These are phyloP conservation scores for Beauveria pseudobassiana DNA, from an alignment of 2,329 filamentous ascomycete genomes.

Conservation along the genomic window DNA sequence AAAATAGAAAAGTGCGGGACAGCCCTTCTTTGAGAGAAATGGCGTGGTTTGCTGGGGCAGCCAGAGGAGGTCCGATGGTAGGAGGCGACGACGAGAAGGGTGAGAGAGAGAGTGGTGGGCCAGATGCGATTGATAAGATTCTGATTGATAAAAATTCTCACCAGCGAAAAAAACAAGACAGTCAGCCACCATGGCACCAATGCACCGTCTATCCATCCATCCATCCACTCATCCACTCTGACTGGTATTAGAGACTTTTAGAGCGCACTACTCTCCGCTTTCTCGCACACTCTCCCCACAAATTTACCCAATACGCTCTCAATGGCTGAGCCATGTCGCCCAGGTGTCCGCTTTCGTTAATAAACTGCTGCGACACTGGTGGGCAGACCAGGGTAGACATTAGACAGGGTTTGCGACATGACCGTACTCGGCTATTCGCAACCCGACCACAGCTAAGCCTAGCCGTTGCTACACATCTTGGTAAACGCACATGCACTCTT, in stretches of 20 bases:
- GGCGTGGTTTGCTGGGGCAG: background rate
- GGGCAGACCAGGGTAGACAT: background rate
- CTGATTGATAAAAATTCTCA: constrained; percentile 12
- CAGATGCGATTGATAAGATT: constrained; percentile 39
- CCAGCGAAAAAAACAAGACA: background rate
- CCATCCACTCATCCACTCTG: background rate
- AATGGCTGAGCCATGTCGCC: background rate
- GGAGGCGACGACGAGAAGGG: constrained; percentile 4
- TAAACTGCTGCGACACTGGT: background rate
- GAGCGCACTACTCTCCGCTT: constrained; percentile 1
- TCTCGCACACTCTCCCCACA: background rate
- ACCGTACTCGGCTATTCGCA: background rate
- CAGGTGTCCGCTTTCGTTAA: background rate
- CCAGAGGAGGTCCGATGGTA: constrained; percentile 11
- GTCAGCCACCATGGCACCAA: background rate
- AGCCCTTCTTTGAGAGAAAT: constrained; percentile 5
- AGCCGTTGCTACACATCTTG: too few species aligned
- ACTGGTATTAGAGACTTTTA: background rate
- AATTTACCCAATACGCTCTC: constrained; percentile 6
- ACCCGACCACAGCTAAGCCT: background rate
- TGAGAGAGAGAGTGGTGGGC: constrained; percentile 16
- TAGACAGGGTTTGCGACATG: background rate
- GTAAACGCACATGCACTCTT: background rate
- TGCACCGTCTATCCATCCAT: background rate
- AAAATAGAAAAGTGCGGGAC: constrained; percentile 10